Conservation (phyloP, 2,329 filamentous ascomycete species). For the Fusarium ramigenum region DNA sequence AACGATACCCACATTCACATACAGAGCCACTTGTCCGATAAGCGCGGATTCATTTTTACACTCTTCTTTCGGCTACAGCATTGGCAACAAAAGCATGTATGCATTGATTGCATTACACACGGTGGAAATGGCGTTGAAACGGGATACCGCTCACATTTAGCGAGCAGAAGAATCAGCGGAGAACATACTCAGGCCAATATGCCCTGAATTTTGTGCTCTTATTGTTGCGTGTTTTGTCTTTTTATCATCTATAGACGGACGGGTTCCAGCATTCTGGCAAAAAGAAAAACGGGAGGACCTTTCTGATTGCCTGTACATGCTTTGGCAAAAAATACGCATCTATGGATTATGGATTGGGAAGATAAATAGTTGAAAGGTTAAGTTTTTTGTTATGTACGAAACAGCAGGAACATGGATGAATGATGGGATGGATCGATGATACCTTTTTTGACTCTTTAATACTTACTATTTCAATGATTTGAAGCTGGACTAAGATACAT, state of each 20-base stretch:
- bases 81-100: constrained; percentile 28
- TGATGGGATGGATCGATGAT: constrained; percentile 31
- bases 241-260: constrained; percentile 32
- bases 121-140: constrained; percentile 33
- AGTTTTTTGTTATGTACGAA: constrained; percentile 19
- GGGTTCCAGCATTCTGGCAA: constrained; percentile 19
- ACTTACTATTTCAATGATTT: constrained; percentile 11
- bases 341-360: constrained; percentile 10
- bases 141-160: constrained; percentile 2
- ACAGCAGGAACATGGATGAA: constrained; percentile 28
- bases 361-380: neutral
- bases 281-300: neutral
- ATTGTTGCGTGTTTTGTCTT: neutral
- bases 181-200: neutral
- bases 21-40: neutral
- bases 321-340: constrained; percentile 1
- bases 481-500: neutral
- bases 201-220: neutral
- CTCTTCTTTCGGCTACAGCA: constrained; percentile 8
- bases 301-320: neutral
- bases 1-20: neutral
- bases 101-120: constrained; percentile 28
- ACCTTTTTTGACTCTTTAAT: constrained; percentile 25
- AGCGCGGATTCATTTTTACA: constrained; percentile 2
- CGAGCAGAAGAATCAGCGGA: neutral